Evolutionary conservation across 1,139 yeast species (phyloP), one percentile per base, ranked within the genome.

Genomic region (Protomyces inouyei): DNA sequence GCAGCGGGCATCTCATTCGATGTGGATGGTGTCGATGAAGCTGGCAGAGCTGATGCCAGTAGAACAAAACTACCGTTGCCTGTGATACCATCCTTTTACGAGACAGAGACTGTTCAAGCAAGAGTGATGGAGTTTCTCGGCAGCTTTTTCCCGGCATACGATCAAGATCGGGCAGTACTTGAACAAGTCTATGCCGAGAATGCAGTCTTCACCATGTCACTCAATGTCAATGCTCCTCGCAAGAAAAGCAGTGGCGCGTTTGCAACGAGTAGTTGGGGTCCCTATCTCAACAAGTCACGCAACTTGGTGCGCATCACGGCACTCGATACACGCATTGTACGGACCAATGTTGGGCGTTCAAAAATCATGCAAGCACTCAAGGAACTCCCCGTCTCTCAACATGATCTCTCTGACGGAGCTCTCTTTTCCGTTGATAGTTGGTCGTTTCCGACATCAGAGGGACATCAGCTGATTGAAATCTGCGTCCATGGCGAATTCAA

Each of bases 401-500:
- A 93, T 75, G 84, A 82, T 64, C 76, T 93, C 54, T 79, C 82
- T 28, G 79, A 82, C 63, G 92, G 96, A 1, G 79, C 80, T 12
- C 76, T 82, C 60, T 92, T 86, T 72, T 82, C 95, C 54, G 83
- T 92, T 77, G 97, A 95, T 73, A 82, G 89, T 1, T 86, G 88
- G 80, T 80, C 88, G 36, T 70, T 76, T 18, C 65, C 67, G 12
- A 76, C 73, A 18, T 67, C 69, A 4, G 85, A 90, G 4, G 85
- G 83, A 60, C 82, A 91, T 53, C 83, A 85, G 64, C 97, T 96
- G 6, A 84, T 93, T 69, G 79, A 87, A 72, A 82, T 92, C 51
- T 79, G 85, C 1, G 76, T 92, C 23, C 98, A 93, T 76, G 99
- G 99, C 1, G 85, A 83, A 65, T 92, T 84, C 73, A 85, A 83